Conservation (phyloP, 192 early-diverging fungal genomes). For the Umbelopsis isabellina region DNA sequence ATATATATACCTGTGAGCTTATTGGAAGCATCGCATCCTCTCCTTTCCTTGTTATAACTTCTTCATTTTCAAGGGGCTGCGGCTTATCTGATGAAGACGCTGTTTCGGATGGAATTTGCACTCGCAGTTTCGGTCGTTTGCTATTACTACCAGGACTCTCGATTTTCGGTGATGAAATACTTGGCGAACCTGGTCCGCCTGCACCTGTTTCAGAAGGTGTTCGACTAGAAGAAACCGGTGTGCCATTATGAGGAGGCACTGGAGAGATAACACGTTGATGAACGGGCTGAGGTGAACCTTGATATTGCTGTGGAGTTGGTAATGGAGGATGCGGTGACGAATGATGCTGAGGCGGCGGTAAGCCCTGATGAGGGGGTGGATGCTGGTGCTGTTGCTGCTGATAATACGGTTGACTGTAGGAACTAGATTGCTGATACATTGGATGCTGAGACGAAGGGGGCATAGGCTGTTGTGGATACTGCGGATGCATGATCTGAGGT, state of each 20-base stretch:
- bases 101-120: slow-evolving; percentile 48
- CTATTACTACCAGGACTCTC: slow-evolving; percentile 34
- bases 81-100: slow-evolving; percentile 15
- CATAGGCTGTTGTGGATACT: slow-evolving; percentile 11
- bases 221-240: slow-evolving; percentile 10
- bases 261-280: slow-evolving; percentile 16
- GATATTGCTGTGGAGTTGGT: slow-evolving; percentile 14
- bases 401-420: slow-evolving; percentile 14
- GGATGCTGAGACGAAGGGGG: slow-evolving; percentile 2
- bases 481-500: slow-evolving; percentile 16
- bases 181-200: slow-evolving; percentile 10
- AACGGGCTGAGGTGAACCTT: slow-evolving; percentile 3
- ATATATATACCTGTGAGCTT: background rate
- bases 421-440: background rate
- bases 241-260: slow-evolving; percentile 10
- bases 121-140: slow-evolving; percentile 46
- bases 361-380: slow-evolving; percentile 15
- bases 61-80: background rate
- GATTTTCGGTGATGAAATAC: slow-evolving; percentile 29
- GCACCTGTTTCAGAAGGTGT: slow-evolving; percentile 6
- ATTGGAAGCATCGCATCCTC: background rate
- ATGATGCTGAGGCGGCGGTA: slow-evolving; percentile 14
- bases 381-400: slow-evolving; percentile 30
- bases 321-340: slow-evolving; percentile 15
- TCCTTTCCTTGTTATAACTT: slow-evolving; percentile 1